phyloP scores from a whole-genome alignment of 2,329 filamentous ascomycete species.

The Fusarium liriodendri region DNA sequence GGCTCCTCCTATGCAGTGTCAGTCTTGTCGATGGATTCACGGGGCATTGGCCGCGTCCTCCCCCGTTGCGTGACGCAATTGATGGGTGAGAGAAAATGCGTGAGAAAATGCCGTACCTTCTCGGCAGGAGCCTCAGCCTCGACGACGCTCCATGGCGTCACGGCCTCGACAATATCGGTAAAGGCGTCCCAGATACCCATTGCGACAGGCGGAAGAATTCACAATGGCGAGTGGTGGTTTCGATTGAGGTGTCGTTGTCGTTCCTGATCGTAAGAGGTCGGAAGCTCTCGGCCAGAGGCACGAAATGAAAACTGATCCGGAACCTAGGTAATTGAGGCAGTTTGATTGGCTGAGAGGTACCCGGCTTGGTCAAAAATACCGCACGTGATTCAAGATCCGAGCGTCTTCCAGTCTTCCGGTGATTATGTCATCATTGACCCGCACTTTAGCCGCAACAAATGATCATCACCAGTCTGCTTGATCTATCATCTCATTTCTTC shows the following conservation, averaged over 20 bases:
- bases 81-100: constrained; percentile 34
- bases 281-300: constrained; percentile 56
- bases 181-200: constrained; percentile 77
- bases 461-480: neutral
- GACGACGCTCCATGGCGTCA: constrained; percentile 72
- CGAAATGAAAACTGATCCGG: constrained; percentile 58
- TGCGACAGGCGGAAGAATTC: constrained; percentile 53
- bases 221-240: constrained; percentile 56
- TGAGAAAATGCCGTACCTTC: constrained; percentile 56
- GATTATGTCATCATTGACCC: constrained; percentile 8
- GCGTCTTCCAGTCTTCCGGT: constrained; percentile 28
- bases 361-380: neutral
- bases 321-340: constrained; percentile 61
- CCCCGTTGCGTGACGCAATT: constrained; percentile 23
- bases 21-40: constrained; percentile 15
- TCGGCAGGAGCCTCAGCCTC: constrained; percentile 76
- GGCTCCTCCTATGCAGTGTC: constrained; percentile 50
- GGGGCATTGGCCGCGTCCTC: constrained; percentile 3
- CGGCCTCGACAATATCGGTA: constrained; percentile 72
- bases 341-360: constrained; percentile 57
- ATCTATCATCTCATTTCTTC: neutral
- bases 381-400: constrained; percentile 41
- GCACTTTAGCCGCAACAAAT: constrained; percentile 15
- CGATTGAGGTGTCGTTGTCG: constrained; percentile 49
- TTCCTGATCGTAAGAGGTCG: constrained; percentile 53